phyloP scores from a whole-genome alignment of 148 eudicot species.

The Chenopodium formosanum region DNA sequence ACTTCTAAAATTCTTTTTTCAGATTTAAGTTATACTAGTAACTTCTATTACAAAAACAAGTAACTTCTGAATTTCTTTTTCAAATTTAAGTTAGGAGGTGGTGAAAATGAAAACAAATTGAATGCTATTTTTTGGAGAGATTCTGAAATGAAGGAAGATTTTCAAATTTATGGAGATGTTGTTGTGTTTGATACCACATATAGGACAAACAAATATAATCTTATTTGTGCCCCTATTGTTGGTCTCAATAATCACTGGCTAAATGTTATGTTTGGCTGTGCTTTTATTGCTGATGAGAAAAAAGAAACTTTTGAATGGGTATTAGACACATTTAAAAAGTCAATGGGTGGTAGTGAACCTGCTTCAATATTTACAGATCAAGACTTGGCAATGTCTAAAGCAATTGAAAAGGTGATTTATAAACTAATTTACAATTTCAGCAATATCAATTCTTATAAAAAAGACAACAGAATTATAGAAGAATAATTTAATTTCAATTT shows the following conservation, averaged over 20 bases:
- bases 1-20: no score
- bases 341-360: neutral
- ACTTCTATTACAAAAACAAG: no score
- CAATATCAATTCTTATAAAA: no score
- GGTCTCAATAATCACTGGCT: conserved; percentile 5
- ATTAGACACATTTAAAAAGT: neutral
- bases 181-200: neutral
- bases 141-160: conserved; percentile 1
- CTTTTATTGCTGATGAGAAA: neutral
- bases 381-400: neutral
- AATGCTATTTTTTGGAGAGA: conserved; percentile 1
- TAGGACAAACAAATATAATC: conserved; percentile 4
- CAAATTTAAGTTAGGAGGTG: no score
- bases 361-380: neutral
- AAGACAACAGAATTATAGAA: neutral
- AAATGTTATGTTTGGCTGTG: neutral
- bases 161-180: neutral
- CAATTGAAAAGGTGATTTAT: neutral
- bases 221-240: neutral
- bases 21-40: no score
- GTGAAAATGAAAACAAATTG: no score
- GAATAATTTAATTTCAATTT: neutral
- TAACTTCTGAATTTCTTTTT: no score
- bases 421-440: neutral
- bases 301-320: neutral